These are phyloP conservation scores for Hyaloperonospora brassicae DNA, from an alignment of 352 stramenopile species.

Conservation along the genomic window DNA sequence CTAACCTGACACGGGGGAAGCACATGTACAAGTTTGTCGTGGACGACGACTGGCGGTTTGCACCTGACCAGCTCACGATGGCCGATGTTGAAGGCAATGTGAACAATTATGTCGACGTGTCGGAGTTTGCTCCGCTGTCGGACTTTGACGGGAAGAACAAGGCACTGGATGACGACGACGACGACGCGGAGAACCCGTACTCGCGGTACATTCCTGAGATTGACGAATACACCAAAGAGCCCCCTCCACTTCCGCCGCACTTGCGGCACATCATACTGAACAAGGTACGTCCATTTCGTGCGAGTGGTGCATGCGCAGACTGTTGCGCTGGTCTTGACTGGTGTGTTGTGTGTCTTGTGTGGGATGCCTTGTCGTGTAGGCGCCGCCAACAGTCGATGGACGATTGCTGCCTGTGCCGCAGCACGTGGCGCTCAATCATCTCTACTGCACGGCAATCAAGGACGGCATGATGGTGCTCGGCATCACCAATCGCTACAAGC, in stretches of 20 bases:
- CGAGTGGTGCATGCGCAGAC: slow-evolving; percentile 5
- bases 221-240: slow-evolving; percentile 99
- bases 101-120: slow-evolving; percentile 99
- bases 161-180: slow-evolving; percentile 35
- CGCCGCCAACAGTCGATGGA: slow-evolving; percentile 91
- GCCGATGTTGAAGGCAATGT: slow-evolving; percentile 98
- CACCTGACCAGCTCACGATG: slow-evolving; percentile 92
- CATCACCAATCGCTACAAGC: slow-evolving; percentile 95
- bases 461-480: slow-evolving; percentile 99
- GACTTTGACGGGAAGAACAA: slow-evolving; percentile 56
- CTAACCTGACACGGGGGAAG: slow-evolving; percentile 94
- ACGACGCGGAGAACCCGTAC: slow-evolving; percentile 90
- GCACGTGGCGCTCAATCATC: slow-evolving; percentile 98
- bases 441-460: slow-evolving; percentile 98
- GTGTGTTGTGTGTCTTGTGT: slow-evolving; percentile 20
- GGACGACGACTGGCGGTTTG: slow-evolving; percentile 98
- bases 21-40: slow-evolving; percentile 99
- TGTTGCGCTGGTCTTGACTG: slow-evolving; percentile 12
- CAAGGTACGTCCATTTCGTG: slow-evolving; percentile 67
- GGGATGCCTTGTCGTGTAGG: slow-evolving; percentile 28
- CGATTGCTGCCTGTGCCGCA: slow-evolving; percentile 93
- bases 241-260: slow-evolving; percentile 95
- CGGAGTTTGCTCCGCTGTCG: slow-evolving; percentile 89
- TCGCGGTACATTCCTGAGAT: slow-evolving; percentile 95
- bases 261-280: slow-evolving; percentile 99